Evolutionary conservation across 768 basidiomycete species (phyloP).

Genomic region (Strobilomyces echinocephalus): DNA sequence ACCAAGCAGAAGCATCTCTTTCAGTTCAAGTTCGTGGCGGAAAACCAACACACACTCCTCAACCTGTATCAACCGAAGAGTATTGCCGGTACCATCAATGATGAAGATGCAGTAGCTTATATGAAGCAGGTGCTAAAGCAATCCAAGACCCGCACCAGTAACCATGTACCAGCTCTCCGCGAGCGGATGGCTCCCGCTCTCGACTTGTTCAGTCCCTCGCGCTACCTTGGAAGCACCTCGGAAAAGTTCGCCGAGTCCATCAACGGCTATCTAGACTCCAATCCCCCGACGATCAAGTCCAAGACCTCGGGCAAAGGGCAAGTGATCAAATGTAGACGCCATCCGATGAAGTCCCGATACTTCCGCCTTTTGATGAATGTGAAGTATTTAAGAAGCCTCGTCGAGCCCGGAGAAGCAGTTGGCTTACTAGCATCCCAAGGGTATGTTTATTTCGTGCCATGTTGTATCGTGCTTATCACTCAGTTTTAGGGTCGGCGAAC

Average conservation of each 20-base stretch:
- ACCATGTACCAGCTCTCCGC: conserved; percentile 43
- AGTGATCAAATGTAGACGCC: conserved; percentile 41
- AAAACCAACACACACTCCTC: conserved; percentile 77
- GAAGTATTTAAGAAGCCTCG: conserved; percentile 89
- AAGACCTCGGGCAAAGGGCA: conserved; percentile 37
- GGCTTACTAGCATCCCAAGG: conserved; percentile 95
- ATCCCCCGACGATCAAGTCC: conserved; percentile 52
- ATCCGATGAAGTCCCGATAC: conserved; percentile 44
- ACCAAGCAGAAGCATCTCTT: conserved; percentile 95
- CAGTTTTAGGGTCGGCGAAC: conserved; percentile 80
- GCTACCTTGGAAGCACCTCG: conserved; percentile 84
- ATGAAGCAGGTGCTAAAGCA: conserved; percentile 91
- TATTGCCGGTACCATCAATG: conserved; percentile 56
- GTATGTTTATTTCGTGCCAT: conserved; percentile 40
- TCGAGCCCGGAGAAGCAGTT: conserved; percentile 98
- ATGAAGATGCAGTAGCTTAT: conserved; percentile 61
- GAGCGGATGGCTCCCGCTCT: conserved; percentile 69
- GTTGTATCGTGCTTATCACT: conserved; percentile 1
- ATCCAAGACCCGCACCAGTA: conserved; percentile 42
- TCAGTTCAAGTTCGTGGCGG: conserved; percentile 89
- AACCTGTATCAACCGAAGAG: conserved; percentile 62
- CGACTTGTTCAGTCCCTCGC: conserved; percentile 70
- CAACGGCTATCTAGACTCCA: conserved; percentile 71
- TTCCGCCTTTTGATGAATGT: conserved; percentile 86
- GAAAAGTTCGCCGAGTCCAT: conserved; percentile 84